phyloP scores from a whole-genome alignment of 768 basidiomycete genomes.

The Suillus discolor region DNA sequence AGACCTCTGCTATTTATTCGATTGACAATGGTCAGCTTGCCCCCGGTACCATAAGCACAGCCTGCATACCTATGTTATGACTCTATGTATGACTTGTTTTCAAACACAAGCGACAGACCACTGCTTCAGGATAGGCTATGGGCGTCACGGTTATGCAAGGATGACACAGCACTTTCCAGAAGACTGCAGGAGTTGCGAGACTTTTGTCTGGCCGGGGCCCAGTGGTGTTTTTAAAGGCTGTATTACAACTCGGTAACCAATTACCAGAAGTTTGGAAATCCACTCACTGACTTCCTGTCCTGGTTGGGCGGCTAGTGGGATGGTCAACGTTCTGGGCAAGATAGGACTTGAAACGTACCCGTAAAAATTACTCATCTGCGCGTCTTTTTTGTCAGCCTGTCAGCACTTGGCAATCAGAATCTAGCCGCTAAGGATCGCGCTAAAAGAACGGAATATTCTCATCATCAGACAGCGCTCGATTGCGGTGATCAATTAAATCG shows the following conservation, averaged over 20 bases:
- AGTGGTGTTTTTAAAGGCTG: not conserved
- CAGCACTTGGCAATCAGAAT: not conserved
- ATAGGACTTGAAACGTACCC: not conserved
- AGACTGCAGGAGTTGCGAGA: not conserved
- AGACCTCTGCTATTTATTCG: not conserved
- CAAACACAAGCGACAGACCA: too few species aligned
- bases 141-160: not conserved
- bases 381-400: conserved; percentile 3
- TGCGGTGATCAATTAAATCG: not conserved
- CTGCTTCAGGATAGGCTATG: not conserved
- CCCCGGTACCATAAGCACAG: not conserved
- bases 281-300: not conserved
- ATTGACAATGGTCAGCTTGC: not conserved
- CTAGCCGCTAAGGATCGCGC: too few species aligned
- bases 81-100: not conserved
- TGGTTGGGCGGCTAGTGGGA: not conserved
- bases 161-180: not conserved
- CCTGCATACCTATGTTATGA: not conserved
- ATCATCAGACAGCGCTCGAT: conserved; percentile 1
- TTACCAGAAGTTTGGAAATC: not conserved
- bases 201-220: not conserved
- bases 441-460: not conserved
- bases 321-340: not conserved
- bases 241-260: not conserved
- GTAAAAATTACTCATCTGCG: not conserved